Percentiles rank a stretch among this genome's conserved stretches.
Evolutionary conservation across 345 rosid genomes (phyloP).

Genomic region (Corymbia maculata): DNA sequence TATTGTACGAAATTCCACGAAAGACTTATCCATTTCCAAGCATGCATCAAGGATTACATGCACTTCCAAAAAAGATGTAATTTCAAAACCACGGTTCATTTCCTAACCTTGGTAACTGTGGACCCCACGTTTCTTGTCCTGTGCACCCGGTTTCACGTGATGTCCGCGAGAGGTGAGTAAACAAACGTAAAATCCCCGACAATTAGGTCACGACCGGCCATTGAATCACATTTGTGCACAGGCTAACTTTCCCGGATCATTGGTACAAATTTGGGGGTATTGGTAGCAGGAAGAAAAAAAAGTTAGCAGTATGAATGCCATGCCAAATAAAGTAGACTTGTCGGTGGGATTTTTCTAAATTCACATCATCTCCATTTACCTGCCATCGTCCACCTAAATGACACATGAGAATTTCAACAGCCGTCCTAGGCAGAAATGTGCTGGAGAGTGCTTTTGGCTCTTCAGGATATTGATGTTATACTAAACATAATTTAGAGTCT

Average conservation of each 20-base stretch:
- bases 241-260: neutral
- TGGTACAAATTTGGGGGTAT: neutral
- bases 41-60: neutral
- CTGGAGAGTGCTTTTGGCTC: neutral
- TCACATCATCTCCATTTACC: neutral
- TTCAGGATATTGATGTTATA: no score
- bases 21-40: neutral
- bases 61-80: neutral
- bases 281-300: neutral
- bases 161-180: neutral
- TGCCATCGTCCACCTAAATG: neutral
- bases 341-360: neutral
- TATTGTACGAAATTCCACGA: neutral
- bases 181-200: neutral
- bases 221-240: neutral
- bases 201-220: neutral
- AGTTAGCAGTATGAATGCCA: neutral
- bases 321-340: neutral
- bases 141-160: neutral
- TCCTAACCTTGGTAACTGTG: neutral
- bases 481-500: rapidly evolving
- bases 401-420: neutral
- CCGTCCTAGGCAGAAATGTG: rapidly evolving
- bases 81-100: neutral
- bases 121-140: neutral